Percentiles rank a stretch among this genome's conserved stretches.
Conservation (phyloP, 2,329 filamentous ascomycete genomes). For the Chlorencoelia australis region DNA sequence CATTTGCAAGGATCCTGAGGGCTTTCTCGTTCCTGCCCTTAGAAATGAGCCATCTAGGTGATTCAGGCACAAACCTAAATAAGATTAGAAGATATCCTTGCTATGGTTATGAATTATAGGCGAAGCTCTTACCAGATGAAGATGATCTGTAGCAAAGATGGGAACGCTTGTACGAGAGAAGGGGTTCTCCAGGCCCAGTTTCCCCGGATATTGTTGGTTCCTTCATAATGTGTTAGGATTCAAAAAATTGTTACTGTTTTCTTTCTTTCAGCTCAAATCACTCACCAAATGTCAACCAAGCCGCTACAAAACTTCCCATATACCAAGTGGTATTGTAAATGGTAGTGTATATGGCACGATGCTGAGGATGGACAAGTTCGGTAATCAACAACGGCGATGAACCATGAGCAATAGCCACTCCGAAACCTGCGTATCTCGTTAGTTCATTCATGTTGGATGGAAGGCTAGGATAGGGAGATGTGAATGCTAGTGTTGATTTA, state of each 20-base stretch:
- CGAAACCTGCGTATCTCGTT: no score
- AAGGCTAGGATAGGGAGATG: no score
- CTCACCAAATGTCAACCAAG: slow-evolving; percentile 35
- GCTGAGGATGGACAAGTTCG: slow-evolving; percentile 39
- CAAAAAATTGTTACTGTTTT: neutral
- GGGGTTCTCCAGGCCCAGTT: slow-evolving; percentile 28
- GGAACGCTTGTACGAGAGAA: slow-evolving; percentile 24
- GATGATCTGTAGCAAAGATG: slow-evolving; percentile 21
- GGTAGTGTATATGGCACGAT: slow-evolving; percentile 37
- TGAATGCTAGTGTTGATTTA: no score
- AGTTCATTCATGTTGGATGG: no score
- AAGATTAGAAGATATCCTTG: slow-evolving; percentile 1
- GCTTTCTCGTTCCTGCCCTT: slow-evolving; percentile 60
- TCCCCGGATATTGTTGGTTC: slow-evolving; percentile 30
- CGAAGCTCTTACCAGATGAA: slow-evolving; percentile 18
- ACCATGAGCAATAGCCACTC: slow-evolving; percentile 23
- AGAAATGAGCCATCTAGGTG: slow-evolving; percentile 45
- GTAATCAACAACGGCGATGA: slow-evolving; percentile 29
- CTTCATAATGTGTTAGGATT: slow-evolving; percentile 4
- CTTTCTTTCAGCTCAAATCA: neutral
- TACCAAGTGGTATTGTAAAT: slow-evolving; percentile 38
- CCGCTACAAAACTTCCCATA: slow-evolving; percentile 34
- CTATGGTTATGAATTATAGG: neutral
- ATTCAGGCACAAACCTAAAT: slow-evolving; percentile 29
- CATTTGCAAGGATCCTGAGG: slow-evolving; percentile 38